phyloP scores from a whole-genome alignment of 495 filamentous ascomycete genomes.

The Hyaloscypha hepaticicola region DNA sequence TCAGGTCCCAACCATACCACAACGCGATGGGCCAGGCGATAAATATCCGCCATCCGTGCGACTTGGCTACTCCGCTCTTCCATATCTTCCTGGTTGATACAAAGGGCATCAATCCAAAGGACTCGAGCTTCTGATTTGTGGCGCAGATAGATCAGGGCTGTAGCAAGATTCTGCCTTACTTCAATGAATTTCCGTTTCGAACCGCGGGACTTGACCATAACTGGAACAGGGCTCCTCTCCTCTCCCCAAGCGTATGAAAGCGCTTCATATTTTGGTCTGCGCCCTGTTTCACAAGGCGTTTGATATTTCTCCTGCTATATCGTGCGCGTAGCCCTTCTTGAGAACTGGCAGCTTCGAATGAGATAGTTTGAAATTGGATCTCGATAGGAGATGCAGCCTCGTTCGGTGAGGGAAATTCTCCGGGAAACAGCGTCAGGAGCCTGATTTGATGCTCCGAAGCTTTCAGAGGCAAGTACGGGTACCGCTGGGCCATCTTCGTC shows the following conservation, averaged over 20 bases:
- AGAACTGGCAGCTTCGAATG: too few relatives aligned
- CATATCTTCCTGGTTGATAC: conserved; percentile 21
- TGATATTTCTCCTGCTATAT: too few relatives aligned
- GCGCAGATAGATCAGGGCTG: background rate
- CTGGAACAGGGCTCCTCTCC: background rate
- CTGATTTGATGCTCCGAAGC: too few relatives aligned
- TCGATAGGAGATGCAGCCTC: too few relatives aligned
- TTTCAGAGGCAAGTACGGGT: too few relatives aligned
- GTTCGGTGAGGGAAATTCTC: too few relatives aligned
- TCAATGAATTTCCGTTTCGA: background rate
- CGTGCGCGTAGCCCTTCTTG: too few relatives aligned
- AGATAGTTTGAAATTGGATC: too few relatives aligned
- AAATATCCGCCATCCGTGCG: conserved; percentile 15
- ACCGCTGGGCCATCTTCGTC: too few relatives aligned
- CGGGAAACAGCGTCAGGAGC: too few relatives aligned
- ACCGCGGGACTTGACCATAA: background rate
- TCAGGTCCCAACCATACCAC: conserved; percentile 3
- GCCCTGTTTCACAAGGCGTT: too few relatives aligned
- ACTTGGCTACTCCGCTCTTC: conserved; percentile 18
- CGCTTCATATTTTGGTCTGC: background rate
- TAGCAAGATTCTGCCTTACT: background rate
- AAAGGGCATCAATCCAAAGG: conserved; percentile 19
- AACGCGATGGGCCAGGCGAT: background rate
- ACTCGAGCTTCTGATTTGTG: background rate
- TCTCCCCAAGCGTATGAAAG: conserved; percentile 11